Evolutionary conservation across 495 filamentous ascomycete genomes (phyloP), one percentile per base, ranked within the genome.

Genomic region (Pyrenula massariospora): DNA sequence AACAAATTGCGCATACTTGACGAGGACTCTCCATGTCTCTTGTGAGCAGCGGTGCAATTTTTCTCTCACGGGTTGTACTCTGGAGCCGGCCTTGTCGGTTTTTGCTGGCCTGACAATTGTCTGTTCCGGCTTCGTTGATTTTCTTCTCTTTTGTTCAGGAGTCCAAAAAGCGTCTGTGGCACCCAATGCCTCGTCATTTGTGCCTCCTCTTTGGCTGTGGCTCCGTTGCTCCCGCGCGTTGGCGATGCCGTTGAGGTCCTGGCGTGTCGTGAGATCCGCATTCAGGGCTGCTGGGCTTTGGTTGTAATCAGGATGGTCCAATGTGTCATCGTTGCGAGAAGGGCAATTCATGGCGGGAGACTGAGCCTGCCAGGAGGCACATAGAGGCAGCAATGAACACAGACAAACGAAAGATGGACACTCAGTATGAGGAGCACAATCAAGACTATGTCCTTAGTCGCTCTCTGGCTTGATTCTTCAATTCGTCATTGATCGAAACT

Each of bases 1-100:
- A 51, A 95, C 72, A 64, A 96, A 96, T 58, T 82, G 83, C 56
- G 68, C 69, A 62, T 87, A 93, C 25, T 83, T 91, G 56, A 73
- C 50, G 42, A 91, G 20, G 12, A 71, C 57, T 42, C 31, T 5
- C 31, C 31, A 42, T 42, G 31, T 42, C 52, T 68, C 50, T 20
- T 19, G 50, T 20, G 22, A 24, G 10, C 19, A 24, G 19, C 19
- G 8, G 8, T 8, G 10, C 5, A 20, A 20, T 20, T 52, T 20
- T 10, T 20, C 19, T 21, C 19, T 24, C 5, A 52, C 8, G 8
- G 22, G 22, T 20, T 8, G 5, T 5, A 19, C 22, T 24, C 22
- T 52, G 50, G 8, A 5, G 20, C 22, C 19, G 19, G 42, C 11
- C 11, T 48, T 19, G 8, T 52, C 50, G 8, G n/a, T 8, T 10